Base-by-base conservation (phyloP, 1,284 basidiomycete species). In the Moesziomyces antarcticus region DNA sequence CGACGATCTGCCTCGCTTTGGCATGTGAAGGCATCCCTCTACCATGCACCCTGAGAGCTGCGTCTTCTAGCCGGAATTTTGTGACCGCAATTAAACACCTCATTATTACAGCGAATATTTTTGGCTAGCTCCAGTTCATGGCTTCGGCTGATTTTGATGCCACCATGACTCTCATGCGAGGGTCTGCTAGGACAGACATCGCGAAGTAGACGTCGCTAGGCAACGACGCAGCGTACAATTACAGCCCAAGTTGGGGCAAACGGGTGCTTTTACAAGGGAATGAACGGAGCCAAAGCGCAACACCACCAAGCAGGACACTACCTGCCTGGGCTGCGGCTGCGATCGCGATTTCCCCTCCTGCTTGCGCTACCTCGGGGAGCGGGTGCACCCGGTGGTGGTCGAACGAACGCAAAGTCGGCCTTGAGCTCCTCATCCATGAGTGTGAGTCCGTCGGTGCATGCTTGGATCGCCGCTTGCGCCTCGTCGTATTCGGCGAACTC, bases 361-460 rank as follows among this genome's bases (percentile, higher is more conserved):
- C 60, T 52, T 25, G 56, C 66, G 27, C 40, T 9, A 3, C 56
- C 54, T 44, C 60, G 52, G 24, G 4, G 33, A 8, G 50, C 49
- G 24, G 33, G 43, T 3, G 24, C 64, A 8, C 46, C 57, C 0
- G 46, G 56, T 24, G 94, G 93, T 24, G 94, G 93, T 45, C 93
- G 89, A 37, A 97, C 91, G 82, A 99, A 99, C 0, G 93, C 95
- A 85, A 94, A 99, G 83, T 98, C 96, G 78, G 94, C 96, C 75
- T 92, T 90, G 47, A 99, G 88, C 35, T 86, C 87, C 85, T 98
- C 92, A 81, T 97, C 96, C 66, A 99, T 86, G 62, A 99, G 86
- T 14, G 89, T 88, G 9, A 93, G 91, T 5, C 93, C 93, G 35
- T 91, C 90, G 24, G 92, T 92, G 56, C 90, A 91, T 56, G 93